Evolutionary conservation across 345 rosid species (phyloP), one percentile per base, ranked within the genome.

Genomic region (Salix udensis): DNA sequence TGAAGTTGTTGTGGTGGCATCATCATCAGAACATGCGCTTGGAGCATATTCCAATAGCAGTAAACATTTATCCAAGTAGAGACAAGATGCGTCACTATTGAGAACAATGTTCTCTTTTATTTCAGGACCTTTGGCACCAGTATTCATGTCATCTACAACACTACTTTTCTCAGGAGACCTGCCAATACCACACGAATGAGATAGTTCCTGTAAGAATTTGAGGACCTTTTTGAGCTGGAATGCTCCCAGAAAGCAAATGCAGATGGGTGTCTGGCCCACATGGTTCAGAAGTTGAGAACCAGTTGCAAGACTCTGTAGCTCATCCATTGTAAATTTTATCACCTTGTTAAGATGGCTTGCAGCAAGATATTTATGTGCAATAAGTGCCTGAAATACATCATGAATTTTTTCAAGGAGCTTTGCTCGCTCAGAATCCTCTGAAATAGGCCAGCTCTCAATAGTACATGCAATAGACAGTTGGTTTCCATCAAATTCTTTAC

Each of bases 231-330:
- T 85, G 68, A 96, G 99, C 77, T 90, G 97, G 67, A 83, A 65
- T 65, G 91, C 95, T 76, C 93, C 98, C 83, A 96, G 78, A 78
- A 96, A 90, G 89, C 96, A 87, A 68, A 93, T 92, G 86, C 93
- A 91, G 64, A 85, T 66, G 11, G 92, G 97, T 76, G 94, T 85
- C 77, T 87, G 92, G 78, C 84, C 91, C 69, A 93, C 83, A 61
- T 73, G 77, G 82, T 80, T 87, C 79, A 92, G 84, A 82, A 92
- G 89, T 68, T 84, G 88, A n/a, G 94, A 80, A 76, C 88, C 90
- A 52, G 91, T 88, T 75, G 85, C 83, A 83, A 88, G 73, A 86
- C 84, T 83, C 74, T 88, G 99, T 72, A 96, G 86, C 81, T 93
- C 95, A 79, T 90, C 96, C 85, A 87, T 66, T 3, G 97, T 82